Percentiles rank a stretch among this genome's conserved stretches.
These are phyloP conservation scores for Volvox africanus DNA, from an alignment of 139 green algal species.

Conservation along the genomic window DNA sequence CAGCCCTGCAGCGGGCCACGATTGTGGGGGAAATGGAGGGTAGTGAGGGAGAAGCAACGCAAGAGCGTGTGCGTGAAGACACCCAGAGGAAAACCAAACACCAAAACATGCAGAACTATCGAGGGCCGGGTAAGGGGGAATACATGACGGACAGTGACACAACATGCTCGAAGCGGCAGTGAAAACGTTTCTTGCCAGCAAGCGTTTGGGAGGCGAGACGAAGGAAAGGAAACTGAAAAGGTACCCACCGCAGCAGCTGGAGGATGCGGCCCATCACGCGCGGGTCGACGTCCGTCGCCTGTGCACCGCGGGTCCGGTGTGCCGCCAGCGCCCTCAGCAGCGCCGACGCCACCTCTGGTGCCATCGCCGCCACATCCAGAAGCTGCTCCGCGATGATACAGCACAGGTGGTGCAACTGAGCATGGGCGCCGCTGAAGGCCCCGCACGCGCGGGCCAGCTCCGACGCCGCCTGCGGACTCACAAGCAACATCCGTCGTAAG, in stretches of 20 bases:
- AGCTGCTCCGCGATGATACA: conserved; percentile 50
- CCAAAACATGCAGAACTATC: no score
- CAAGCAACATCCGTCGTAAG: conserved; percentile 42
- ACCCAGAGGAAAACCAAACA: no score
- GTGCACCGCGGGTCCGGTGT: conserved; percentile 33
- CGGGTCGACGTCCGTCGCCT: conserved; percentile 46
- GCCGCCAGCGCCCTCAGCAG: conserved; percentile 39
- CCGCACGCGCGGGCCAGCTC: conserved; percentile 38
- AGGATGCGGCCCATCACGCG: conserved; percentile 47
- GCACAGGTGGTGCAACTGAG: conserved; percentile 45
- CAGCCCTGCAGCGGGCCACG: neutral
- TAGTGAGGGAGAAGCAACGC: neutral
- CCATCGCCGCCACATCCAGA: conserved; percentile 38
- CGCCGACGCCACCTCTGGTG: conserved; percentile 38
- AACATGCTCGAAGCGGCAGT: no score
- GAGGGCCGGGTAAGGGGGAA: no score
- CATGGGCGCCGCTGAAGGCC: conserved; percentile 33
- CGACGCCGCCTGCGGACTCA: conserved; percentile 19
- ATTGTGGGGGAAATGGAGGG: neutral
- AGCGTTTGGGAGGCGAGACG: no score
- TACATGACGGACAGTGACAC: no score
- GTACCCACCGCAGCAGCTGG: conserved; percentile 42
- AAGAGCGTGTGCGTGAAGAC: neutral
- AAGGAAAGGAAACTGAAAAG: no score
- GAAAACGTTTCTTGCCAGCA: no score